Base-by-base conservation (phyloP, 768 basidiomycete genomes). In the Tulasnella sp. region DNA sequence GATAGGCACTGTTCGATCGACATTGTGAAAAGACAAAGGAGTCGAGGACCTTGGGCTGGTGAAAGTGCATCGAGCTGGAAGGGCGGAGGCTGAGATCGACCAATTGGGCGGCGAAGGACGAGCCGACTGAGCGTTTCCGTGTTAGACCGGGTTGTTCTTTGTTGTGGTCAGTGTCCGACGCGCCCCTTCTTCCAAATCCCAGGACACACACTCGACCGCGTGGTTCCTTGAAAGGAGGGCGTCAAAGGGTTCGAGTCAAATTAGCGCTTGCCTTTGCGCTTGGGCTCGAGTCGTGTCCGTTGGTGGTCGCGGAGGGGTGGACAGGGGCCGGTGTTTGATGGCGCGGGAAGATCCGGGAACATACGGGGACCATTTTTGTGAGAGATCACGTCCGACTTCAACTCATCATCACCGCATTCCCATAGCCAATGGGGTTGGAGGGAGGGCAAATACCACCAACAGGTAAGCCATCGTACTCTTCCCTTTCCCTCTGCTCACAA, bases 311-410 rank as follows among this genome's bases (percentile, higher is more conserved):
- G 37, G 6, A 6, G 37, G 37, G 37, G 37, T 46, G 54, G 24
- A 54, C 9, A n/a, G 54, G 22, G 54, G 54, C 54, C 3, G 24
- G 54, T n/a, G n/a, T n/a, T 8, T 11, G 54, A 54, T 54, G 54
- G 54, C 54, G 54, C 54, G 54, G 54, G 54, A 54, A 54, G 4
- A n/a, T 22, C 54, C 54, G 54, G 54, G 54, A 54, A 54, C 54
- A 54, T 9, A n/a, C 54, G 54, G 54, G 54, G 54, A 54, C 54
- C 54, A 54, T 54, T 54, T 54, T 54, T 54, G 54, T 54, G 54
- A 54, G 54, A 54, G 54, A 54, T 54, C 54, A 54, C 54, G 54
- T 54, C 54, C 54, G 54, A 54, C 54, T 54, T 54, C 54, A 54
- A 54, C 54, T 54, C 54, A 54, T 54, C 54, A 54, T 54, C 54